Conservation (phyloP, 2,329 filamentous ascomycete species). For the Magnaporthales sp. region DNA sequence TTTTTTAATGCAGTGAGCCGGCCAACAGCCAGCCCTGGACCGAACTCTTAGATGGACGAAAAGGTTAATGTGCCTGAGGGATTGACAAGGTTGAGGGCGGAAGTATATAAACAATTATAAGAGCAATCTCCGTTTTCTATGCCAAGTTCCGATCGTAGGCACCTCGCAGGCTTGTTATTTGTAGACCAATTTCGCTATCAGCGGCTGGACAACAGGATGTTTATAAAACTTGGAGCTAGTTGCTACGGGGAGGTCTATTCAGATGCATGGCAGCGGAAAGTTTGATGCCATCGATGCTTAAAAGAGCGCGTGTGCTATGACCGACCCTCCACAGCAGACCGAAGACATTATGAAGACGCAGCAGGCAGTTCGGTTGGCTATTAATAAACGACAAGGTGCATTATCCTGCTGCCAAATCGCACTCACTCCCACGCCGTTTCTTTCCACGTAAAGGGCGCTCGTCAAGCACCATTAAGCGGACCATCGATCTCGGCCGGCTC, state of each 20-base stretch:
- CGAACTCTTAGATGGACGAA: background rate
- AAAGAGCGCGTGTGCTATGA: background rate
- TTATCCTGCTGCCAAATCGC: background rate
- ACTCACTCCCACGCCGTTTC: background rate
- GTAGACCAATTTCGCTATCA: background rate
- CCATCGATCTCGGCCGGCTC: background rate
- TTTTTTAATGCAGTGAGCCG: background rate
- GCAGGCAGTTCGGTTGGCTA: background rate
- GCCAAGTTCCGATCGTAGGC: background rate
- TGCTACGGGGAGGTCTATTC: background rate
- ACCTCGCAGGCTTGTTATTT: background rate
- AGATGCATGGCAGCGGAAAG: background rate
- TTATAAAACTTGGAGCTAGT: background rate
- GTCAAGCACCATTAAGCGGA: background rate
- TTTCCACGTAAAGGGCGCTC: background rate
- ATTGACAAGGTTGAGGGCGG: background rate
- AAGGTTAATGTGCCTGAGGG: background rate
- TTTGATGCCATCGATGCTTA: background rate
- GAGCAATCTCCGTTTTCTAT: background rate
- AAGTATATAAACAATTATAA: background rate
- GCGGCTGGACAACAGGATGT: background rate
- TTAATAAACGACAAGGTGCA: background rate
- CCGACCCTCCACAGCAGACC: background rate
- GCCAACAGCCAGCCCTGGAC: background rate
- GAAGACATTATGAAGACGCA: background rate